Percentiles rank a stretch among this genome's conserved stretches.
These are phyloP conservation scores for Pythium dissimile DNA, from an alignment of 352 stramenopile species.

Conservation along the genomic window DNA sequence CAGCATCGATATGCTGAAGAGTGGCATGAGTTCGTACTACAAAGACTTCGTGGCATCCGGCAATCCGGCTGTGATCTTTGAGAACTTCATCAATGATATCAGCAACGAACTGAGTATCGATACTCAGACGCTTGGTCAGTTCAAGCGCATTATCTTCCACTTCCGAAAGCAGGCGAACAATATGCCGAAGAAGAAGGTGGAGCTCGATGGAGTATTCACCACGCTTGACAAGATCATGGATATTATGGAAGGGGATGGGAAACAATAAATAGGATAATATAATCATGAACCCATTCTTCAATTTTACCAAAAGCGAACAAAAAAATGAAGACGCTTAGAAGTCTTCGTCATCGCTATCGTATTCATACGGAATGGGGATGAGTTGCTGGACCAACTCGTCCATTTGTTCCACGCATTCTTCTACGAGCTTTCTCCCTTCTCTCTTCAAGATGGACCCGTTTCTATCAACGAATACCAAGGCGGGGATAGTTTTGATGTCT, in stretches of 20 bases:
- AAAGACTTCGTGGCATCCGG: not conserved
- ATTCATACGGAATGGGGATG: no score
- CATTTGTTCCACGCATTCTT: no score
- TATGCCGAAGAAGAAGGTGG: not conserved
- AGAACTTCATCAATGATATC: conserved; percentile 7
- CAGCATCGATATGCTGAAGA: conserved; percentile 1
- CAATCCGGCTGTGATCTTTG: conserved; percentile 3
- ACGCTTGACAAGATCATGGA: conserved; percentile 4
- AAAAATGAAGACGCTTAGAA: no score
- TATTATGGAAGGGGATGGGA: conserved; percentile 1
- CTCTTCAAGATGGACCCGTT: no score
- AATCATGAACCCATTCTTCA: no score
- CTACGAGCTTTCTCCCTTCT: no score
- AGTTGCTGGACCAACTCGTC: no score
- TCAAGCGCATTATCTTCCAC: conserved; percentile 1
- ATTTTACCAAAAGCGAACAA: no score
- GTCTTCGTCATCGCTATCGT: no score
- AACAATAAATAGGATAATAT: no score
- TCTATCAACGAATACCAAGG: no score
- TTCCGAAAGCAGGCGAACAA: conserved; percentile 1
- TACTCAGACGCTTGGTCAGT: not conserved
- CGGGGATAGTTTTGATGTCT: no score
- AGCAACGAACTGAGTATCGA: not conserved
- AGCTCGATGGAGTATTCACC: not conserved
- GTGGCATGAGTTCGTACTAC: conserved; percentile 1